Percentiles rank a stretch among this genome's conserved stretches.
Conservation (phyloP, 352 stramenopile genomes). For the Phytophthora meadii region DNA sequence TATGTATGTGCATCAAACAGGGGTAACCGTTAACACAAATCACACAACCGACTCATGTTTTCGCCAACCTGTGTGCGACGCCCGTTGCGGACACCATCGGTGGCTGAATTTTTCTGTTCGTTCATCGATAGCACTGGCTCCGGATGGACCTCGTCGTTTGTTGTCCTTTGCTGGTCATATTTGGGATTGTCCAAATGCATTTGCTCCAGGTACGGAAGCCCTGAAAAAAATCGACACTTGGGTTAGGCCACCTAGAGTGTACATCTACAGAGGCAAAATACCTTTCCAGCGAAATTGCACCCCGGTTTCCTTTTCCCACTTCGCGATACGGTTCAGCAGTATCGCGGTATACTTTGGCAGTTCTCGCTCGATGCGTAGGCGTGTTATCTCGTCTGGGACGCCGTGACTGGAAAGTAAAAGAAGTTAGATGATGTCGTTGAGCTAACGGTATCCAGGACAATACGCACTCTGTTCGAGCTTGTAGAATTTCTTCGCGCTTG, state of each 20-base stretch:
- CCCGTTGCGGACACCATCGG: constrained; percentile 2
- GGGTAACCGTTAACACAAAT: neutral
- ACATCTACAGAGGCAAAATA: no score
- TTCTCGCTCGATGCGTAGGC: constrained; percentile 46
- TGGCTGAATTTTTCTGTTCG: neutral
- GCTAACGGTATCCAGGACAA: no score
- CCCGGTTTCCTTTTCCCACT: constrained; percentile 46
- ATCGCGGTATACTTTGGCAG: constrained; percentile 52
- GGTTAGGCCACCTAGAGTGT: neutral
- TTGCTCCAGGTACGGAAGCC: constrained; percentile 41
- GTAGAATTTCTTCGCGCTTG: constrained; percentile 56
- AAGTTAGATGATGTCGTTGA: neutral
- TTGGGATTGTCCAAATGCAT: constrained; percentile 35
- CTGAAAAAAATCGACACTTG: constrained; percentile 15
- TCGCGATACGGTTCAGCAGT: constrained; percentile 42
- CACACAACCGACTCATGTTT: no score
- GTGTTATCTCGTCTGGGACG: constrained; percentile 41
- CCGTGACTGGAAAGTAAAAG: constrained; percentile 21
- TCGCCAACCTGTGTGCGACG: constrained; percentile 21
- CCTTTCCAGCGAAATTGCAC: constrained; percentile 46
- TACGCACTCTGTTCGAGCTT: constrained; percentile 44
- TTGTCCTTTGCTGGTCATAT: constrained; percentile 1
- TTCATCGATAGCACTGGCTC: neutral
- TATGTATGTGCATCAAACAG: neutral
- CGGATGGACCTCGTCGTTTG: neutral